Conservation (phyloP, 1,284 basidiomycete species). For the Sanghuangporus weigelae region DNA sequence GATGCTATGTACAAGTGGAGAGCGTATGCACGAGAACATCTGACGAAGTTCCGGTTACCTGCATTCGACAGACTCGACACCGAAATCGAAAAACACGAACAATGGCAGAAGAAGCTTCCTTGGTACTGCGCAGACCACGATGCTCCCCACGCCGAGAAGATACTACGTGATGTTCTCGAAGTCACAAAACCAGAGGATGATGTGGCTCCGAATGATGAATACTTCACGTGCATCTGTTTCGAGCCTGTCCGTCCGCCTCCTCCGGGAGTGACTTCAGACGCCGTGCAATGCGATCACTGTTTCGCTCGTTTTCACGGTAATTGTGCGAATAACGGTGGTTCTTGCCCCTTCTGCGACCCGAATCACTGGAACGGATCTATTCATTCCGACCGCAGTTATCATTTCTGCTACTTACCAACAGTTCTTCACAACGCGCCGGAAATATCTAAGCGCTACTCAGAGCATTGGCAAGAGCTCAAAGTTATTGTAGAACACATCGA, state of each 20-base stretch:
- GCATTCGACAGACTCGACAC: constrained; percentile 64
- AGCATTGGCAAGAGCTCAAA: constrained; percentile 71
- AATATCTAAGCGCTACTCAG: constrained; percentile 68
- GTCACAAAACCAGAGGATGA: constrained; percentile 71
- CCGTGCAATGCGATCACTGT: constrained; percentile 83
- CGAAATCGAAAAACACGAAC: constrained; percentile 58
- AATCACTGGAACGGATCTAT: constrained; percentile 83
- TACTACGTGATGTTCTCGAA: constrained; percentile 67
- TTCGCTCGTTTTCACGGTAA: constrained; percentile 77
- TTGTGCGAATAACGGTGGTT: constrained; percentile 79
- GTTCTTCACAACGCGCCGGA: constrained; percentile 66
- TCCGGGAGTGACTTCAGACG: constrained; percentile 65
- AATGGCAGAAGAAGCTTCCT: constrained; percentile 68
- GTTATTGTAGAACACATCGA: constrained; percentile 72
- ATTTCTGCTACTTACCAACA: constrained; percentile 70
- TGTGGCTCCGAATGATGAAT: constrained; percentile 68
- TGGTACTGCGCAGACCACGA: constrained; percentile 69
- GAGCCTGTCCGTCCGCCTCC: constrained; percentile 69
- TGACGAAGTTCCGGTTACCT: constrained; percentile 66
- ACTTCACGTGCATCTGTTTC: constrained; percentile 77
- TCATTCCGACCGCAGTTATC: constrained; percentile 72
- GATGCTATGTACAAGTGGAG: constrained; percentile 66
- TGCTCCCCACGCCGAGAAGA: constrained; percentile 50
- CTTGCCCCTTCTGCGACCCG: constrained; percentile 83
- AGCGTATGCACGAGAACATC: constrained; percentile 61